Conservation (phyloP, 2,329 filamentous ascomycete species). For the Ophiostoma sp. region DNA sequence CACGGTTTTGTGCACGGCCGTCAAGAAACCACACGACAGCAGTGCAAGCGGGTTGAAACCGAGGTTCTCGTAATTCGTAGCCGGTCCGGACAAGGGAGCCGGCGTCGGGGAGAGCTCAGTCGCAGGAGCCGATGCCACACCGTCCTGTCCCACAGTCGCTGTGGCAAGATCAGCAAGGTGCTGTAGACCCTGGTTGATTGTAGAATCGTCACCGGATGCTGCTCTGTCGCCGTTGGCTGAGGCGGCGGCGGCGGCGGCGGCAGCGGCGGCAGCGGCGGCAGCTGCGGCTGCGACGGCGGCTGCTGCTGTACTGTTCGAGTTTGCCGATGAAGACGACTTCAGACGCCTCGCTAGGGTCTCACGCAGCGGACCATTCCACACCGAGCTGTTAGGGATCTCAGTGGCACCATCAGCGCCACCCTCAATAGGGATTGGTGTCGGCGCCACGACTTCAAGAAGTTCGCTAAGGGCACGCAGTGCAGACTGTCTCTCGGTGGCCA, state of each 20-base stretch:
- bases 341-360: slow-evolving; percentile 46
- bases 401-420: slow-evolving; percentile 30
- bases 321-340: slow-evolving; percentile 29
- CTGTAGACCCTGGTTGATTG: slow-evolving; percentile 48
- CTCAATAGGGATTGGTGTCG: slow-evolving; percentile 29
- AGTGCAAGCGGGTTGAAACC: slow-evolving; percentile 40
- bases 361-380: slow-evolving; percentile 53
- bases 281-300: background rate
- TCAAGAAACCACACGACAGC: slow-evolving; percentile 38
- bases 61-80: slow-evolving; percentile 39
- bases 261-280: slow-evolving; percentile 33
- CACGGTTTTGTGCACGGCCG: slow-evolving; percentile 22
- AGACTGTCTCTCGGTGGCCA: slow-evolving; percentile 50
- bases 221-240: slow-evolving; percentile 25
- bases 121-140: slow-evolving; percentile 1
- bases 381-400: slow-evolving; percentile 18
- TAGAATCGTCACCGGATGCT: slow-evolving; percentile 30
- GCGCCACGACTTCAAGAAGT: slow-evolving; percentile 49
- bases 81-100: background rate
- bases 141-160: slow-evolving; percentile 30
- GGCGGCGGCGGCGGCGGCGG: slow-evolving; percentile 9
- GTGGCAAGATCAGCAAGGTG: slow-evolving; percentile 41
- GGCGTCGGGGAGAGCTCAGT: slow-evolving; percentile 24
- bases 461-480: slow-evolving; percentile 49
- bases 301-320: slow-evolving; percentile 21